These are phyloP conservation scores for Saturnispora diversa DNA, from an alignment of 805 yeast genomes.

Conservation along the genomic window DNA sequence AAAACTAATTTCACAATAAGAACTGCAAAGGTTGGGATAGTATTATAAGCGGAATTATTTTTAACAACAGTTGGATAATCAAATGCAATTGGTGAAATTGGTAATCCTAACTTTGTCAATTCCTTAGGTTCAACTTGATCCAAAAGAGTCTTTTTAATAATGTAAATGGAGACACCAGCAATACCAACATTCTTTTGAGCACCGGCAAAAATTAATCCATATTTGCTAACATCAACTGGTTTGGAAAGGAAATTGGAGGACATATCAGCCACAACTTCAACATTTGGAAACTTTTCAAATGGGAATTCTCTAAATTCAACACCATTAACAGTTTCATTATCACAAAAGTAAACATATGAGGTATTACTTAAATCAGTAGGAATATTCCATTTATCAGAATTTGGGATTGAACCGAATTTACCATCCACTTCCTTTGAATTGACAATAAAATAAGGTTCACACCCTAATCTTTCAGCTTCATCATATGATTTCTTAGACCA, in stretches of 20 bases:
- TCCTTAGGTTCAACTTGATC: slow-evolving; percentile 59
- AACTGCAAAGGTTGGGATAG: slow-evolving; percentile 88
- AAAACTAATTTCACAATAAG: slow-evolving; percentile 79
- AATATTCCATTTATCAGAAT: slow-evolving; percentile 53
- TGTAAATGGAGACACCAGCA: slow-evolving; percentile 90
- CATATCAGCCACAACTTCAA: slow-evolving; percentile 88
- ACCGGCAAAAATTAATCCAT: slow-evolving; percentile 90
- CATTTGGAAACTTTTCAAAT: slow-evolving; percentile 49
- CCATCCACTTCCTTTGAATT: slow-evolving; percentile 52
- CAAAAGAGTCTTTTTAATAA: slow-evolving; percentile 73
- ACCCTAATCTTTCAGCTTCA: slow-evolving; percentile 81
- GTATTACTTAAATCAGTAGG: slow-evolving; percentile 53
- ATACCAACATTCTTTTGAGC: slow-evolving; percentile 97
- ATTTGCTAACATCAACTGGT: slow-evolving; percentile 70
- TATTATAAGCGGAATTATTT: slow-evolving; percentile 91
- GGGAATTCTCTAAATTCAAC: slow-evolving; percentile 60
- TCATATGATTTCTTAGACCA: slow-evolving; percentile 89
- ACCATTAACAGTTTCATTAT: slow-evolving; percentile 96
- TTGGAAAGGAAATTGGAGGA: slow-evolving; percentile 87
- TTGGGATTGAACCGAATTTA: slow-evolving; percentile 62
- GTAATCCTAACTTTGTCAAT: slow-evolving; percentile 51
- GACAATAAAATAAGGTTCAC: slow-evolving; percentile 60
- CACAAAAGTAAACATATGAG: slow-evolving; percentile 85
- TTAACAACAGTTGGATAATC: slow-evolving; percentile 79
- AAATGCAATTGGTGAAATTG: slow-evolving; percentile 81